Percentiles rank a stretch among this genome's conserved stretches.
These are phyloP conservation scores for Aspergillus cejpii DNA, from an alignment of 2,329 filamentous ascomycete genomes.

Conservation along the genomic window DNA sequence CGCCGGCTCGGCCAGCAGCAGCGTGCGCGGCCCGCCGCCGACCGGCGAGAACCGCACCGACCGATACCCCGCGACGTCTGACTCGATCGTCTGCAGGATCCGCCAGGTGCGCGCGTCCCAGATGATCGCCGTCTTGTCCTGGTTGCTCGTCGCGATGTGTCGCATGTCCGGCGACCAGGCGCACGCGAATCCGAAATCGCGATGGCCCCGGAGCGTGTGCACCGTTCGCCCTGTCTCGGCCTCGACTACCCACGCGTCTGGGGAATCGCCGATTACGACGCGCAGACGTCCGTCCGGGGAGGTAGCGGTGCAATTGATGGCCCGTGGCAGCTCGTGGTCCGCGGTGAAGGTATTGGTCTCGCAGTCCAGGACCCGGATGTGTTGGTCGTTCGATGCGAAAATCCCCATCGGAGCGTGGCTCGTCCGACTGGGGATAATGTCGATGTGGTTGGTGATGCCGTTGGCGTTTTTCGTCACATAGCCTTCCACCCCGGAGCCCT, in stretches of 20 bases:
- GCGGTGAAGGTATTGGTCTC: slow-evolving; percentile 39
- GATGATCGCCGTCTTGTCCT: slow-evolving; percentile 43
- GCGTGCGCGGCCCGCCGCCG: slow-evolving; percentile 39
- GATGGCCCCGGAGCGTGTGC: slow-evolving; percentile 36
- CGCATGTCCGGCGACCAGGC: slow-evolving; percentile 44
- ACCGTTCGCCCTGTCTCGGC: slow-evolving; percentile 39
- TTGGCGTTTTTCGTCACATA: slow-evolving; percentile 44
- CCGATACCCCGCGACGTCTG: slow-evolving; percentile 42
- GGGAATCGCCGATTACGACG: slow-evolving; percentile 41
- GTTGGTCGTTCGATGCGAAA: slow-evolving; percentile 53
- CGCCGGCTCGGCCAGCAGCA: slow-evolving; percentile 41
- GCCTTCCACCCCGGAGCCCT: slow-evolving; percentile 36
- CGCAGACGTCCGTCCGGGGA: slow-evolving; percentile 40
- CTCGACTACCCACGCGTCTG: slow-evolving; percentile 39
- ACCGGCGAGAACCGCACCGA: slow-evolving; percentile 41
- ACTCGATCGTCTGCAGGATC: slow-evolving; percentile 36
- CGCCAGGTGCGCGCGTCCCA: slow-evolving; percentile 43
- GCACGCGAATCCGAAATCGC: slow-evolving; percentile 43
- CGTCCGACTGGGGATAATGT: slow-evolving; percentile 46
- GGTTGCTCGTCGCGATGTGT: slow-evolving; percentile 44
- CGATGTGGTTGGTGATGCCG: slow-evolving; percentile 54
- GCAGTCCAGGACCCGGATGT: slow-evolving; percentile 50
- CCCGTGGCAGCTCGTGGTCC: slow-evolving; percentile 34
- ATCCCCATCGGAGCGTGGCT: slow-evolving; percentile 46
- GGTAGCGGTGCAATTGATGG: slow-evolving; percentile 43